Evolutionary conservation across 2,329 filamentous ascomycete genomes (phyloP).

Genomic region (Didymella arachidicola): DNA sequence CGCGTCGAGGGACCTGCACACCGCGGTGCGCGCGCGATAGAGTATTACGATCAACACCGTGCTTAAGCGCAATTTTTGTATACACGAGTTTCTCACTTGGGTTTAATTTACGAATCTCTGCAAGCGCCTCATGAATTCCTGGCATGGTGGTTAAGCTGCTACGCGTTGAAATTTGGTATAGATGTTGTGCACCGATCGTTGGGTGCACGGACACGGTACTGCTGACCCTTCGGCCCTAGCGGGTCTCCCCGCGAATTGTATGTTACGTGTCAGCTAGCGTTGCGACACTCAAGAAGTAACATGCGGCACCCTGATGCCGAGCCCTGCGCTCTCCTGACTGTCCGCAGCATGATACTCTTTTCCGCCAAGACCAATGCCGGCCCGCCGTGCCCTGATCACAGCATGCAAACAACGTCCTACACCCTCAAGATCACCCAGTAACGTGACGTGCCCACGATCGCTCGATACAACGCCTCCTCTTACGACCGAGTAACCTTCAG

Average conservation of each 20-base stretch:
- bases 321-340: conserved; percentile 51
- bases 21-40: no score
- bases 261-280: neutral
- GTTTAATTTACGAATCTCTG: no score
- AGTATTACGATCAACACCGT: no score
- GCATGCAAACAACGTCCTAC: conserved; percentile 78
- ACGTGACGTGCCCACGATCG: conserved; percentile 84
- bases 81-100: no score
- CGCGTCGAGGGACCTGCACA: no score
- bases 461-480: conserved; percentile 78
- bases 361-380: conserved; percentile 77
- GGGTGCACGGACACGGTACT: no score
- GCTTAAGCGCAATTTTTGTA: no score
- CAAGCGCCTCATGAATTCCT: no score
- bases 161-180: no score
- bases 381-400: conserved; percentile 70
- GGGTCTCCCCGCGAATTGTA: neutral
- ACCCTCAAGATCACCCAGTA: conserved; percentile 83
- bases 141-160: no score
- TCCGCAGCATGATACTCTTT: conserved; percentile 64
- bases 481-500: conserved; percentile 77
- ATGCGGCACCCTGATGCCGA: conserved; percentile 11
- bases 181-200: no score
- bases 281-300: neutral
- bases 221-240: neutral